Evolutionary conservation across 2,329 filamentous ascomycete genomes (phyloP).

Genomic region (Colletotrichum trifolii): DNA sequence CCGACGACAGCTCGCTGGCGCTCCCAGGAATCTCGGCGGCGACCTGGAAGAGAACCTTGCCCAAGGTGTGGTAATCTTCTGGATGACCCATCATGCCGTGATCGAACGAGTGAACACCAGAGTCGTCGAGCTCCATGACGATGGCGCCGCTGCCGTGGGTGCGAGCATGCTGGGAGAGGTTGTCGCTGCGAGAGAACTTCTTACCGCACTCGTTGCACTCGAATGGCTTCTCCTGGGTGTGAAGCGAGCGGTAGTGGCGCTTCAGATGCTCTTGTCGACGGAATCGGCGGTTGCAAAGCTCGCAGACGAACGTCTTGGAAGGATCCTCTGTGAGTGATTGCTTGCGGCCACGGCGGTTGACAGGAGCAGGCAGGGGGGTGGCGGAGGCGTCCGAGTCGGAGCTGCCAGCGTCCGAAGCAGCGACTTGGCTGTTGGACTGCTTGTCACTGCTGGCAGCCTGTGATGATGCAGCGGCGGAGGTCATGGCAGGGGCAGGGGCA

Average conservation of each 20-base stretch:
- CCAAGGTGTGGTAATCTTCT: constrained; percentile 75
- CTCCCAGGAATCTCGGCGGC: constrained; percentile 78
- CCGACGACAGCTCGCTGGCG: constrained; percentile 67
- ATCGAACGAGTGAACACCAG: constrained; percentile 61
- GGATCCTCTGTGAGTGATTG: constrained; percentile 98
- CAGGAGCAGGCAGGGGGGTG: constrained; percentile 64
- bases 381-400: constrained; percentile 57
- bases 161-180: constrained; percentile 93
- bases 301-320: constrained; percentile 98
- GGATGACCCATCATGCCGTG: constrained; percentile 53
- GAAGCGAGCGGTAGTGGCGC: constrained; percentile 97
- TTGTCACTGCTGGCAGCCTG: constrained; percentile 48
- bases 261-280: constrained; percentile 98
- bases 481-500: constrained; percentile 52
- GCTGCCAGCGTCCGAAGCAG: constrained; percentile 48
- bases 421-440: constrained; percentile 45
- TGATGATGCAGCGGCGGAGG: constrained; percentile 51
- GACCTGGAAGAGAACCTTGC: constrained; percentile 85
- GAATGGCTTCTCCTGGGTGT: constrained; percentile 98
- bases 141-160: constrained; percentile 93
- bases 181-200: constrained; percentile 98
- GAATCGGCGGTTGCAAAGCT: constrained; percentile 96
- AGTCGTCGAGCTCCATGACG: constrained; percentile 87
- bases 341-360: constrained; percentile 95
- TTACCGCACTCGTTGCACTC: constrained; percentile 98